phyloP scores from a whole-genome alignment of 495 filamentous ascomycete genomes.

The Aspergillus sparsus region DNA sequence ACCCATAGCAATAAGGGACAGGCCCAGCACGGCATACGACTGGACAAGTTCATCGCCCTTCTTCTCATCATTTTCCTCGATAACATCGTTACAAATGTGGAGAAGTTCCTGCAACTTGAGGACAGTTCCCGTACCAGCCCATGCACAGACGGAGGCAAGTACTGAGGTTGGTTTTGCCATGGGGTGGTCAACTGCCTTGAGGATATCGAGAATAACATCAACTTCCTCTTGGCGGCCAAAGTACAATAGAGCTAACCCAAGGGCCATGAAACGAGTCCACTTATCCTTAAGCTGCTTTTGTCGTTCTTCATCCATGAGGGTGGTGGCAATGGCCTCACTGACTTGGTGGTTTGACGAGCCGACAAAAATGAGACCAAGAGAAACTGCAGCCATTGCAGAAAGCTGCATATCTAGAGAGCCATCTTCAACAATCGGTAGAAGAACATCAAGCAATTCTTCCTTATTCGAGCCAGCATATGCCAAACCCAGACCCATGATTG shows the following conservation, averaged over 20 bases:
- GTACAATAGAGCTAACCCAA: slow-evolving; percentile 91
- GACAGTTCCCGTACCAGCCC: slow-evolving; percentile 95
- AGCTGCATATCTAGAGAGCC: slow-evolving; percentile 85
- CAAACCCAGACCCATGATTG: slow-evolving; percentile 94
- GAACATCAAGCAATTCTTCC: slow-evolving; percentile 73
- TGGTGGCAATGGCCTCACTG: slow-evolving; percentile 83
- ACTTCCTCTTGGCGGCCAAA: slow-evolving; percentile 97
- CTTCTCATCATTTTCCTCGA: slow-evolving; percentile 89
- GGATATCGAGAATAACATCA: slow-evolving; percentile 88
- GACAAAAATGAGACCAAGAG: slow-evolving; percentile 88
- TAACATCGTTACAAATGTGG: slow-evolving; percentile 95
- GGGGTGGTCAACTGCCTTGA: slow-evolving; percentile 93
- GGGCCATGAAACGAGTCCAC: slow-evolving; percentile 94
- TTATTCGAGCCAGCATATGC: slow-evolving; percentile 91
- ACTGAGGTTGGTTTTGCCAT: slow-evolving; percentile 90
- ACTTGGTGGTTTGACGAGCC: slow-evolving; percentile 88
- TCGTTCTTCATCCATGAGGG: slow-evolving; percentile 87
- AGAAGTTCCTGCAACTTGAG: slow-evolving; percentile 95
- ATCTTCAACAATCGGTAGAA: slow-evolving; percentile 85
- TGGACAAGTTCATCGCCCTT: slow-evolving; percentile 93
- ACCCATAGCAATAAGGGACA: slow-evolving; percentile 95
- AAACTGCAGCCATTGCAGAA: slow-evolving; percentile 92
- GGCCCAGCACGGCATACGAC: slow-evolving; percentile 91
- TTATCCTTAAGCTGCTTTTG: slow-evolving; percentile 89
- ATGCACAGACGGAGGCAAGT: slow-evolving; percentile 92